Base-by-base conservation (phyloP, 352 stramenopile genomes). In the Phytophthora colocasiae region DNA sequence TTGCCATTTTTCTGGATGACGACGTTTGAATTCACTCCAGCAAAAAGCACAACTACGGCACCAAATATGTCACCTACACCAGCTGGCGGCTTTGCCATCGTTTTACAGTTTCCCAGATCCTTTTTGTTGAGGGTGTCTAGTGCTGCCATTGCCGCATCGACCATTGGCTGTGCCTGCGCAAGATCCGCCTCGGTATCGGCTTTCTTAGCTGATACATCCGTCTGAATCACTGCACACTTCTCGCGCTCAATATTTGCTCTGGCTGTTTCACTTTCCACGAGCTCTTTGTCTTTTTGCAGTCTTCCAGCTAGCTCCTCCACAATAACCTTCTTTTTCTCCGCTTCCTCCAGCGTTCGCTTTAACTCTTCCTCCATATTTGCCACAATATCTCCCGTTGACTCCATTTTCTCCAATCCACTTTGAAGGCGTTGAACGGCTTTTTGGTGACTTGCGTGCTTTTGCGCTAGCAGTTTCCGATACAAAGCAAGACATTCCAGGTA, bases 341-440 rank as follows among this genome's bases (percentile, higher is more conserved):
- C 96, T 43, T 98, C 78, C 54, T 95, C 93, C 0, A 98, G 76
- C 11, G 92, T 97, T 1, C 73, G 72, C 57, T 96, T 91, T 17
- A 98, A 80, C 38, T 98, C 89, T 47, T 95, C 90, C 63, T 99
- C 93, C 74, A 98, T 97, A 17, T 92, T 90, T 8, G 87, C 92
- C 0, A 98, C 93, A 8, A 96, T 82, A 40, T 97, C 89, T 17
- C 80, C 78, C 4, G 93, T 98, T 43, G 82, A 83, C 7, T 94
- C 80, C 69, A 98, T 92, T 58, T 98, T 98, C 36, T 94, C 79
- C 0, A 98, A 57, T 14, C 94, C 93, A 38, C 78, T 97, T 32
- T 91, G 78, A n/a, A 98, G 77, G 2, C 94, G 85, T 52, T 77
- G 58, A 56, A 96, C 96, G 0, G 83, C 90, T 34, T 83, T 66